Base-by-base conservation (phyloP, 1,284 basidiomycete species). In the Ceratobasidium papillatum region DNA sequence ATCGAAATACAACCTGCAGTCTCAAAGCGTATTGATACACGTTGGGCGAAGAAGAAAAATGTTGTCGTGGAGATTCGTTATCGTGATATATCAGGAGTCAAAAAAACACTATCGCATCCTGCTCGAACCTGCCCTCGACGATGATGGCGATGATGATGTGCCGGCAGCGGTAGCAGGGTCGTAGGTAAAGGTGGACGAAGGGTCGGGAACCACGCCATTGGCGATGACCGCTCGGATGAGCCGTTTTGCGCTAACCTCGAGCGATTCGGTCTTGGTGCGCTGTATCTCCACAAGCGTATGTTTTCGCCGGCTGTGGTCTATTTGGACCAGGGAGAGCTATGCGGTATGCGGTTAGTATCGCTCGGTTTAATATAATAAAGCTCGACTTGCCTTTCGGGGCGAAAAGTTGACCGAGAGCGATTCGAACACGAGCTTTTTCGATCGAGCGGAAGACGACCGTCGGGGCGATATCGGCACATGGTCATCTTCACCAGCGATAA, bases 361-460 rank as follows among this genome's bases (percentile, higher is more conserved):
- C 19, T 49, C 5, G 12, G 38, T 64, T 64, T 49, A 49, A 54
- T n/a, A 25, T 25, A 27, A 54, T 5, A 47, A 69, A 69, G 51
- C 36, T 22, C 93, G 1, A 88, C 89, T 0, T 87, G 76, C 88
- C 61, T 84, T 85, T 36, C 89, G 82, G 1, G 88, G 84, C 4
- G 87, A 87, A 80, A 91, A 90, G 5, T 87, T 85, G 27, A 89
- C 82, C 3, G 87, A 85, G 19, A 93, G 82, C 7, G 81, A 78
- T 25, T 82, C 78, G 79, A 92, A 92, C 0, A 87, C 85, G 14
- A 93, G 49, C 54, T 71, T 49, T 32, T 52, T 76, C 34, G 73
- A 38, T 36, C 12, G 78, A n/a, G n/a, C n/a, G 36, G 52, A 51
- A 19, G 52, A 56, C 59, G 32, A 71, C 30, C 25, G 75, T n/a